Conservation (phyloP, 495 filamentous ascomycete species). For the Talaromyces borbonicus region DNA sequence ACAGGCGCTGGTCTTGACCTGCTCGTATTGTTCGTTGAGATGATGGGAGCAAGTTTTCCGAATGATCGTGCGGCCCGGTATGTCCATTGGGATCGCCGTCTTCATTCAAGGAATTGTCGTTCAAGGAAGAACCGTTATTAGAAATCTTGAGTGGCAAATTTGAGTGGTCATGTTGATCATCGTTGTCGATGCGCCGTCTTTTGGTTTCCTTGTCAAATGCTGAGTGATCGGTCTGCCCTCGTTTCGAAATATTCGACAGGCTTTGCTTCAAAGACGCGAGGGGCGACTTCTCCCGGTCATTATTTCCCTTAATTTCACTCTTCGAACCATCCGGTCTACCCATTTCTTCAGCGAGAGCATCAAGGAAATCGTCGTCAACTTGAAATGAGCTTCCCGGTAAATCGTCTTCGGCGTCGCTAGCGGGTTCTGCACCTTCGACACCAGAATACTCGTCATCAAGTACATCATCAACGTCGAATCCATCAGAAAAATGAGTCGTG, state of each 20-base stretch:
- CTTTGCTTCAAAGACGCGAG: background rate
- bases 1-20: slow-evolving; percentile 31
- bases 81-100: background rate
- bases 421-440: slow-evolving; percentile 11
- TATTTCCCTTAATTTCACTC: background rate
- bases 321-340: background rate
- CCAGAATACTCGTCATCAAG: slow-evolving; percentile 9
- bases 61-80: background rate
- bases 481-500: slow-evolving; percentile 31
- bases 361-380: slow-evolving; percentile 13
- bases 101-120: background rate
- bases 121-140: slow-evolving; percentile 3
- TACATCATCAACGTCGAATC: slow-evolving; percentile 15
- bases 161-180: too few species aligned
- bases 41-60: slow-evolving; percentile 5
- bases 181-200: too few species aligned
- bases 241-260: slow-evolving; percentile 7
- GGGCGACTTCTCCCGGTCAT: background rate
- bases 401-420: background rate
- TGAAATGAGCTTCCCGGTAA: slow-evolving; percentile 11
- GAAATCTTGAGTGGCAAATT: too few species aligned
- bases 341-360: background rate
- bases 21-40: slow-evolving; percentile 7
- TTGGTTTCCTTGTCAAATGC: too few species aligned
- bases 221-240: slow-evolving; percentile 3